Conservation (phyloP, 768 basidiomycete species). For the Chalciporus piperatus region DNA sequence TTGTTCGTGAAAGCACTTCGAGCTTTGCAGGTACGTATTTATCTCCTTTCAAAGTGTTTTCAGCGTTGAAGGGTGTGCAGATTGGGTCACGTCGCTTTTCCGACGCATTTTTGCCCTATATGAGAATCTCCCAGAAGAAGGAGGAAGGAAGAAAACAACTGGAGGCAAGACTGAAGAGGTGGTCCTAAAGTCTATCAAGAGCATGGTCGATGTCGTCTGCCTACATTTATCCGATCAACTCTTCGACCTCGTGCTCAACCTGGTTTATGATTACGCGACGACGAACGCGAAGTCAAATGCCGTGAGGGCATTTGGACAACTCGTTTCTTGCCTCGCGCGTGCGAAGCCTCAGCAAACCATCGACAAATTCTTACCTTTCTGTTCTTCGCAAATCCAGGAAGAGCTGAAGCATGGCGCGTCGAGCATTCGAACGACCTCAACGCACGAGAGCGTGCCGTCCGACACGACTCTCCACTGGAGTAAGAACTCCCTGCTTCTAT, state of each 20-base stretch:
- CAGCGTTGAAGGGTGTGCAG: constrained; percentile 35
- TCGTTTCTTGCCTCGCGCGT: constrained; percentile 80
- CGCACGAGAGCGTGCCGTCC: constrained; percentile 69
- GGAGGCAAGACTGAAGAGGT: constrained; percentile 79
- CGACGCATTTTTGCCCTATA: constrained; percentile 77
- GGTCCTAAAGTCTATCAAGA: constrained; percentile 75
- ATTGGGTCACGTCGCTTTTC: constrained; percentile 79
- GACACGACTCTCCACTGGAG: constrained; percentile 95
- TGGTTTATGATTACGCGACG: constrained; percentile 85
- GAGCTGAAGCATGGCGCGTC: constrained; percentile 92
- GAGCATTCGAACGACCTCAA: constrained; percentile 76
- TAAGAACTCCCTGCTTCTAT: constrained; percentile 35
- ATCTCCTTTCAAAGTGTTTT: background rate
- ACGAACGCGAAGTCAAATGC: constrained; percentile 88
- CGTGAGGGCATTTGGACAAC: constrained; percentile 86
- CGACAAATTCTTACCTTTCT: constrained; percentile 77
- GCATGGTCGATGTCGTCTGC: constrained; percentile 78
- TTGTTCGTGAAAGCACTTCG: constrained; percentile 76
- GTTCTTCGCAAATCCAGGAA: constrained; percentile 70
- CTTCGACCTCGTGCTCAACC: constrained; percentile 81
- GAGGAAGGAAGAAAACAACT: constrained; percentile 80
- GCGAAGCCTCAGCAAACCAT: constrained; percentile 74
- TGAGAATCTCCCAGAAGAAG: constrained; percentile 94
- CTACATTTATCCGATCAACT: constrained; percentile 61
- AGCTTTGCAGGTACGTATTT: constrained; percentile 62